Percentiles rank a stretch among this genome's conserved stretches.
phyloP scores from a whole-genome alignment of 331 rosid genomes.

The Quercus phellos region DNA sequence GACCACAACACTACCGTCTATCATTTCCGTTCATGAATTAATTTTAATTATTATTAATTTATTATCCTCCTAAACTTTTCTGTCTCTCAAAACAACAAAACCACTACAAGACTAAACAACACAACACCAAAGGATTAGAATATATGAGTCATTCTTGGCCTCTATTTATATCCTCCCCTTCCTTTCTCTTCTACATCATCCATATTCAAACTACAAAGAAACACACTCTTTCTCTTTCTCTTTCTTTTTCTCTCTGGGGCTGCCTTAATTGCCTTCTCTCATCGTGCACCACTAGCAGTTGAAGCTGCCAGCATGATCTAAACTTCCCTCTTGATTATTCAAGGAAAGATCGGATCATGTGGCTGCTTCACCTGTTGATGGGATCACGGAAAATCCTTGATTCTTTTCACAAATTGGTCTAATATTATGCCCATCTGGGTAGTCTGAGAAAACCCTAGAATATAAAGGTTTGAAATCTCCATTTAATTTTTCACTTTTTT shows the following conservation, averaged over 20 bases:
- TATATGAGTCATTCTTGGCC: slow-evolving; percentile 23
- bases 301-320: slow-evolving; percentile 99
- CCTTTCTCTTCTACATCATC: slow-evolving; percentile 7
- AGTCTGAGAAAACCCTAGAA: neutral
- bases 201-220: neutral
- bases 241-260: neutral
- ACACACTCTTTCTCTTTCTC: slow-evolving; percentile 2
- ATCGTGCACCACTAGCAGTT: slow-evolving; percentile 63
- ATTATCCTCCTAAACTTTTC: slow-evolving; percentile 13
- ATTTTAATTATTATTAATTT: neutral
- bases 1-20: slow-evolving; percentile 66
- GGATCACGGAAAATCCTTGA: slow-evolving; percentile 34
- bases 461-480: neutral
- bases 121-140: neutral
- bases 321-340: slow-evolving; percentile 38
- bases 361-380: slow-evolving; percentile 73
- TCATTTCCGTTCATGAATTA: slow-evolving; percentile 9
- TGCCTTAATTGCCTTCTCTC: neutral
- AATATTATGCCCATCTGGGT: neutral
- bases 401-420: neutral
- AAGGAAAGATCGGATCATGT: slow-evolving; percentile 69
- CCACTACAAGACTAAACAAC: slow-evolving; percentile 1
- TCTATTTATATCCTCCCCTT: slow-evolving; percentile 31
- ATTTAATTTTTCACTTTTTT: neutral
- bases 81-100: slow-evolving; percentile 16